Percentiles rank a stretch among this genome's conserved stretches.
These are phyloP conservation scores for Cercophora sp. DNA, from an alignment of 495 filamentous ascomycete genomes.

Conservation along the genomic window DNA sequence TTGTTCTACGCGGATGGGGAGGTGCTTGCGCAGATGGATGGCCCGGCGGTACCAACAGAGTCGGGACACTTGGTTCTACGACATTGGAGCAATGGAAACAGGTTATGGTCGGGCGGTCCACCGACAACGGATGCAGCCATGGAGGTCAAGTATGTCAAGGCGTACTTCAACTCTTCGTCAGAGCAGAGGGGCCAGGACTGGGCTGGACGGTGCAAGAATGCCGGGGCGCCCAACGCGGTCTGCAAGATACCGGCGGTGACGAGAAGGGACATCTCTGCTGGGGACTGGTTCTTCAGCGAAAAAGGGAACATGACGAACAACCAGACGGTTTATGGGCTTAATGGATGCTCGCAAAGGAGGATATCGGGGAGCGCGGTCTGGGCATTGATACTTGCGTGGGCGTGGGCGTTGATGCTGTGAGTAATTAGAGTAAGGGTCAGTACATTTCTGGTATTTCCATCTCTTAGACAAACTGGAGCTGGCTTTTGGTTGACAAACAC, in stretches of 20 bases:
- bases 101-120: conserved; percentile 64
- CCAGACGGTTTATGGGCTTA: conserved; percentile 46
- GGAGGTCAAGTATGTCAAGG: conserved; percentile 63
- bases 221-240: conserved; percentile 35
- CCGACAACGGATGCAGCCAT: conserved; percentile 56
- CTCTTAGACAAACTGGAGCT: too few species aligned
- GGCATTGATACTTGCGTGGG: conserved; percentile 14
- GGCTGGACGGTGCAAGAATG: conserved; percentile 44
- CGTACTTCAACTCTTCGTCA: conserved; percentile 69
- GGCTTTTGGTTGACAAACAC: too few species aligned
- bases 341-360: conserved; percentile 2
- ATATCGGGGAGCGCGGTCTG: conserved; percentile 7
- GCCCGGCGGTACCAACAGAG: conserved; percentile 49
- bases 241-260: conserved; percentile 58
- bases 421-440: too few species aligned
- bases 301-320: conserved; percentile 52
- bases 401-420: neutral
- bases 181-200: conserved; percentile 42
- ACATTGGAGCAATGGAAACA: conserved; percentile 76
- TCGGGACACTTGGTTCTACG: conserved; percentile 64
- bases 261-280: conserved; percentile 34
- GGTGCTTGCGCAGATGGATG: conserved; percentile 51
- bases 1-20: conserved; percentile 61
- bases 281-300: conserved; percentile 58
- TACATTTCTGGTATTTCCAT: too few species aligned